Evolutionary conservation across 2,329 filamentous ascomycete species (phyloP), one percentile per base, ranked within the genome.

Genomic region (Fusarium sp.): DNA sequence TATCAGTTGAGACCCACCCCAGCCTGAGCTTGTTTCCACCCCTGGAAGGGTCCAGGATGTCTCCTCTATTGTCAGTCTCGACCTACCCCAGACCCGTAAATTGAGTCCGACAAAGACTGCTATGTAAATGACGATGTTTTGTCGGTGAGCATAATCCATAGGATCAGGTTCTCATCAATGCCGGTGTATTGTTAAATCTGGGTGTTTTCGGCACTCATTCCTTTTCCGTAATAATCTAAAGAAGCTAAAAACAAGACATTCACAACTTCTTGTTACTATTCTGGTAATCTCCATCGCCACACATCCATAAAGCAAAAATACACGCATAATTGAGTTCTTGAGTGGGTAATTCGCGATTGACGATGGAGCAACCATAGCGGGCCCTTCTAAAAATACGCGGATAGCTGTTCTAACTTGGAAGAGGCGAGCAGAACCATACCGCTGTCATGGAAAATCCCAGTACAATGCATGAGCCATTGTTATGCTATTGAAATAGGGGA

Each of bases 351-450:
- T 60, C 46, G 54, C 50, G 53, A 71, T 48, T 66, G 63, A 62
- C 52, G 64, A 74, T 68, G 67, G 69, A 50, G 39, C 60, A 69
- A 23, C 7, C 33, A 47, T 28, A 57, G 55, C 37, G 54, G 58
- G 53, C 39, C 64, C 62, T 71, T 73, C 68, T 74, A 74, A 74
- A 74, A 74, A 74, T 74, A 74, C 63, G 58, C 60, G 44, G 70
- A 66, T 65, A 39, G 52, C 52, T 49, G 42, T 58, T 43, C 29
- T 47, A 38, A 50, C 48, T 59, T 61, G 62, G 59, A 69, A 62
- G 65, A 65, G 55, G 56, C 41, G 58, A 53, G 5, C 39, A 43
- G 49, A 42, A 48, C 58, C 52, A 49, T 53, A 54, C 43, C 57
- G 43, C 53, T 53, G 58, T 58, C 49, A 57, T 59, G 57, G 48